Evolutionary conservation across 2,329 filamentous ascomycete species (phyloP).

Genomic region (Penicillium corylophilum): DNA sequence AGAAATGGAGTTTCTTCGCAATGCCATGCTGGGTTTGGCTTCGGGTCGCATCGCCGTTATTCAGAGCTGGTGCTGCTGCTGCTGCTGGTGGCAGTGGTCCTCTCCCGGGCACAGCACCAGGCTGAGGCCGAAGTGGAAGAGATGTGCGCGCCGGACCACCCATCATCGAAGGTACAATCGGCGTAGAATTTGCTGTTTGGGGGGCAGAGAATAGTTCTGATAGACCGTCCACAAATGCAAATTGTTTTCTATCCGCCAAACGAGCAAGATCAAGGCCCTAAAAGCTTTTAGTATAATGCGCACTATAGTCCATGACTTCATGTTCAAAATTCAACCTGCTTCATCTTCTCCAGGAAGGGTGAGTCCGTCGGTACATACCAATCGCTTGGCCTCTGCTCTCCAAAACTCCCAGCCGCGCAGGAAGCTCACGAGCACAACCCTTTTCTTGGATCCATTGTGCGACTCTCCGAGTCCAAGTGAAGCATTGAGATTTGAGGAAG

Average conservation of each 20-base stretch:
- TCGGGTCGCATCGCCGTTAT: slow-evolving; percentile 10
- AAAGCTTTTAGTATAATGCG: slow-evolving; percentile 1
- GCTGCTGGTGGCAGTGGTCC: slow-evolving; percentile 11
- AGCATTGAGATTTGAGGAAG: slow-evolving; percentile 13
- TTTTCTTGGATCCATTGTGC: slow-evolving; percentile 39
- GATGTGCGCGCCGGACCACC: slow-evolving; percentile 22
- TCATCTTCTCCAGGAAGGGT: not conserved
- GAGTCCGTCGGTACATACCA: slow-evolving; percentile 51
- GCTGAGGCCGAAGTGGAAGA: slow-evolving; percentile 29
- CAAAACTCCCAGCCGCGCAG: slow-evolving; percentile 76
- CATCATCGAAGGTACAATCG: slow-evolving; percentile 15
- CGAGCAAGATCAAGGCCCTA: slow-evolving; percentile 70
- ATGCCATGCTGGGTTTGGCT: slow-evolving; percentile 20
- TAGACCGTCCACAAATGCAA: slow-evolving; percentile 75
- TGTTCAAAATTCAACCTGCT: not conserved
- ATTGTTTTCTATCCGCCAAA: slow-evolving; percentile 56
- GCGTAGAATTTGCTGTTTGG: slow-evolving; percentile 11
- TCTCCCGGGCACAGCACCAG: slow-evolving; percentile 24
- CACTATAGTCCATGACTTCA: not conserved
- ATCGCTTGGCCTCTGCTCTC: slow-evolving; percentile 66
- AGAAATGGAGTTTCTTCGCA: slow-evolving; percentile 30
- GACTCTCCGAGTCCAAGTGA: slow-evolving; percentile 24
- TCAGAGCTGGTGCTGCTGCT: slow-evolving; percentile 3
- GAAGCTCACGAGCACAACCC: slow-evolving; percentile 78
- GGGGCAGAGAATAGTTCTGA: slow-evolving; percentile 53